Base-by-base conservation (phyloP, 2,329 filamentous ascomycete species). In the Macrophomina pseudophaseolina region DNA sequence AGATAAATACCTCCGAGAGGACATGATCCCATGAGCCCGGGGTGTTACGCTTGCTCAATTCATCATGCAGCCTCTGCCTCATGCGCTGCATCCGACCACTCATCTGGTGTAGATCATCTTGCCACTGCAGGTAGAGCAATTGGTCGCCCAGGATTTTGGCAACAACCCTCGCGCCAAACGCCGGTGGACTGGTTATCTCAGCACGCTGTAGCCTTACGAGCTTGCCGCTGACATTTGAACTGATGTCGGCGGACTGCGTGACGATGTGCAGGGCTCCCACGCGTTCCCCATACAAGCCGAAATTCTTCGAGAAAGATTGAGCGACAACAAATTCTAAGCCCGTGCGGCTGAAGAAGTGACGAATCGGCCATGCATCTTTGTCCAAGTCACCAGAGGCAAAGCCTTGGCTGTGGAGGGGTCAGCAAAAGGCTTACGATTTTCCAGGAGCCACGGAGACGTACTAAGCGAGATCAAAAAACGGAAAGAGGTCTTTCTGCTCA, bases 401-500 rank as follows among this genome's bases (percentile, higher is more conserved):
- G 0, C 78, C 78, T 68, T 79, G 78, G 66, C 49, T 52, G 11
- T 16, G 49, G 9, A 1, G 12, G 12, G 30, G 12, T 35, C 23
- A n/a, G 23, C 28, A 18, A 7, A 1, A 6, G 23, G 48, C 23
- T 52, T 12, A 9, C 4, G 18, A 1, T 18, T 11, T 6, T 2
- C 5, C 1, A n/a, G 42, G 42, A 46, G 4, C 18, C 35, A 16
- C 5, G 12, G 48, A 16, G 12, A 32, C 49, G 2, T 35, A 52
- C 49, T 80, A 80, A 0, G 79, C 79, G 2, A 53, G 68, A 67
- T 80, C 79, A 59, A 80, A 78, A 52, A 81, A 70, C 2, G 75
- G 71, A 40, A 80, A 72, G 1, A 80, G 64, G 6, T 68, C 65
- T 52, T 71, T 74, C 33, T 69, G 60, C 59, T 74, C 66, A 65